Evolutionary conservation across 176 grass and related monocot genomes (phyloP).

Genomic region (Guadua angustifolia): DNA sequence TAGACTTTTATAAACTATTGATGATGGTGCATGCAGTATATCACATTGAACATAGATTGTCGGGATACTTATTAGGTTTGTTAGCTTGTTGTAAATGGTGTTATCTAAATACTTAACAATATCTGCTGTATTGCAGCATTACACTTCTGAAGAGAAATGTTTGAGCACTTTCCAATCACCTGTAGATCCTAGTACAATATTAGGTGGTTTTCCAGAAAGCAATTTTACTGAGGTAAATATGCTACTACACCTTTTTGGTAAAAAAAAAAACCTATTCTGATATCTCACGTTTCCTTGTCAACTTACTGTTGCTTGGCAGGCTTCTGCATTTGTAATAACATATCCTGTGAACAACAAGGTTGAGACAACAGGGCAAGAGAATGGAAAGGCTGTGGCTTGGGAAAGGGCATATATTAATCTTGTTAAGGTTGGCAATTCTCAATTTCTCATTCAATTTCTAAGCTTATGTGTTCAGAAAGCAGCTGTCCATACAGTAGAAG

Average conservation of each 20-base stretch:
- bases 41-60: background rate
- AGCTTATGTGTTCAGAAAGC: conserved; percentile 27
- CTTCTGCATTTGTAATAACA: conserved; percentile 87
- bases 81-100: conserved; percentile 7
- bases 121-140: conserved; percentile 76
- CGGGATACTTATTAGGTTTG: conserved; percentile 22
- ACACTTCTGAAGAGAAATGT: conserved; percentile 84
- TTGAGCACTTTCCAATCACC: conserved; percentile 85
- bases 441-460: conserved; percentile 40
- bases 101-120: conserved; percentile 39
- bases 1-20: conserved; percentile 10
- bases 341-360: conserved; percentile 97
- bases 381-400: conserved; percentile 84
- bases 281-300: conserved; percentile 27
- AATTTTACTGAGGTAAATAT: conserved; percentile 87
- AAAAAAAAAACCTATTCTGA: background rate
- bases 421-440: conserved; percentile 64
- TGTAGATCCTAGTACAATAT: conserved; percentile 81
- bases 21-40: background rate
- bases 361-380: conserved; percentile 70
- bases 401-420: conserved; percentile 89
- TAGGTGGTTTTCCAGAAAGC: conserved; percentile 89
- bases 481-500: background rate
- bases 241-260: conserved; percentile 25
- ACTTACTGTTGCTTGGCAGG: conserved; percentile 57